phyloP scores from a whole-genome alignment of 2,329 filamentous ascomycete species.

The Cladosporium sp. region DNA sequence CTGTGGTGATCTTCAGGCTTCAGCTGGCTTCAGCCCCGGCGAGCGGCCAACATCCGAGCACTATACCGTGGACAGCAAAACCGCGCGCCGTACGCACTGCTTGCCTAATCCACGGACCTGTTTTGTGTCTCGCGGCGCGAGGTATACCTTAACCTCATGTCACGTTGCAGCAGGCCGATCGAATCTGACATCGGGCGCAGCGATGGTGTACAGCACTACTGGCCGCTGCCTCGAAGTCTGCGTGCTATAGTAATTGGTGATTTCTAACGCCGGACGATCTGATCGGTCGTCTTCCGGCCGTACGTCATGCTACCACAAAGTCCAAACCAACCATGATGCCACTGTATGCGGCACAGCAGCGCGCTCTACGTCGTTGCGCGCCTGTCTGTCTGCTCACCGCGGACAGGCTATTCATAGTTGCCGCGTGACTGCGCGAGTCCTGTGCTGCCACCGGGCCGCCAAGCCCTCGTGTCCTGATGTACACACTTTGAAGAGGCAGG shows the following conservation, averaged over 20 bases:
- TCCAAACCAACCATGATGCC: neutral
- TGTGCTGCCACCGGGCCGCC: neutral
- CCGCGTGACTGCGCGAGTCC: slow-evolving; percentile 14
- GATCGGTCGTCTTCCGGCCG: neutral
- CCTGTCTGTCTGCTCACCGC: slow-evolving; percentile 1
- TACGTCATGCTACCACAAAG: slow-evolving; percentile 15
- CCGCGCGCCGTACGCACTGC: slow-evolving; percentile 15
- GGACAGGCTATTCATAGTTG: slow-evolving; percentile 17
- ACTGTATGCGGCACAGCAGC: neutral
- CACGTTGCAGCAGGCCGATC: slow-evolving; percentile 20
- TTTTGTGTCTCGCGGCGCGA: slow-evolving; percentile 5
- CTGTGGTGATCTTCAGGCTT: slow-evolving; percentile 15
- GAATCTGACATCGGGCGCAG: slow-evolving; percentile 15
- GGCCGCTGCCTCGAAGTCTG: neutral
- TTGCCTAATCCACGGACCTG: slow-evolving; percentile 16
- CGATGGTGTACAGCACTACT: neutral
- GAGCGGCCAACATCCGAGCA: slow-evolving; percentile 1
- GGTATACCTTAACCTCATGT: slow-evolving; percentile 6
- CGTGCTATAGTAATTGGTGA: neutral
- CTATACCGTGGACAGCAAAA: slow-evolving; percentile 15
- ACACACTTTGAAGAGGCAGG: slow-evolving; percentile 18
- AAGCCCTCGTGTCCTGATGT: slow-evolving; percentile 14
- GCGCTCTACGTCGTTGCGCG: neutral
- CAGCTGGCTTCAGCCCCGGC: slow-evolving; percentile 21
- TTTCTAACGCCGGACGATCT: slow-evolving; percentile 5